Evolutionary conservation across 2,329 filamentous ascomycete species (phyloP), one percentile per base, ranked within the genome.

Genomic region (Fusarium beomiforme): DNA sequence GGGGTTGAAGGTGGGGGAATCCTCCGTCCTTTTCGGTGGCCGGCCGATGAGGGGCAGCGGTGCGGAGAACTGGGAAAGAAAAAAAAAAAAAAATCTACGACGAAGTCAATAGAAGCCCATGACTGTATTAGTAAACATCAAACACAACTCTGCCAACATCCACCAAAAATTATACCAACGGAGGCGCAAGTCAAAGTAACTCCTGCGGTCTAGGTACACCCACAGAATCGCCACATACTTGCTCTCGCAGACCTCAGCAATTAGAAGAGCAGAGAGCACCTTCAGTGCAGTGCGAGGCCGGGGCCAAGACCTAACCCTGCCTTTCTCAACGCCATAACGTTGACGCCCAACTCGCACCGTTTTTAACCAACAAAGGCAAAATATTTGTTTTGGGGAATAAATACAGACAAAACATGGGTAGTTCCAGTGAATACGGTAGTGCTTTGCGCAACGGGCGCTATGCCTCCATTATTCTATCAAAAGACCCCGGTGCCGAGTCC

Each of bases 391-490:
- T 49, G 19, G 37, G 37, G 31, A 34, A 44, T 6, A 66, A 47
- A 34, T 34, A 53, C 56, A 56, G 49, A 46, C 39, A 57, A 41
- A 39, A 47, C 37, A 67, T 67, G 60, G 53, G 43, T 5, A 49
- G 37, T 37, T 26, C 37, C 26, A 26, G 41, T 23, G 49, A 58
- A 21, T 72, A 49, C 33, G 75, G 75, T 33, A 72, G 29, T 37
- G 75, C 75, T 62, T 41, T 76, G 69, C 75, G 73, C 58, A 57
- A 59, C 23, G 75, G 75, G 33, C 68, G 69, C 8, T 76, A 77
- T 59, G 66, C 72, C 39, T 67, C 75, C 29, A 65, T 76, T 55
- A 64, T 76, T 21, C 68, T 77, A 44, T 72, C 74, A 13, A 62
- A 65, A 37, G 23, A 42, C 29, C 41, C 46, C 59, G 58, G 67